phyloP scores from a whole-genome alignment of 257 asterid species.

The Scutellaria galericulata region DNA sequence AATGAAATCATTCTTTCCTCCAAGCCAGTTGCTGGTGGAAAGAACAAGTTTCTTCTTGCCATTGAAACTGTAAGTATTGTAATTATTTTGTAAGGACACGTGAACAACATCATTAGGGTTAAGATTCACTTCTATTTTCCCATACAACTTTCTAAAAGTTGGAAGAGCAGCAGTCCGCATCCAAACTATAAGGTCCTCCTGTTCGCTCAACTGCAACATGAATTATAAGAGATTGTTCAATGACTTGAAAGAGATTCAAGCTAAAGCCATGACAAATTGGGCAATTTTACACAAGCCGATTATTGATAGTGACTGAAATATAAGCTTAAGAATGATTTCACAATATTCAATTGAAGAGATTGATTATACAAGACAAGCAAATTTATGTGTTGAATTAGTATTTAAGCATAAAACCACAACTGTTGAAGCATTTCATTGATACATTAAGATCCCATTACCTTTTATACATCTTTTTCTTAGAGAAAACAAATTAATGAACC shows the following conservation, averaged over 20 bases:
- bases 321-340: neutral
- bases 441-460: neutral
- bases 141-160: conserved; percentile 81
- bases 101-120: conserved; percentile 48
- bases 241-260: neutral
- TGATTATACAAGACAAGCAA: conserved; percentile 18
- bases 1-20: conserved; percentile 84
- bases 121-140: conserved; percentile 75
- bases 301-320: neutral
- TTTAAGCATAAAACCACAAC: conserved; percentile 13
- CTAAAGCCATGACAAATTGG: neutral
- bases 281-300: neutral
- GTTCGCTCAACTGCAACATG: conserved; percentile 65
- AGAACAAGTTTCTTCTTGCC: conserved; percentile 93
- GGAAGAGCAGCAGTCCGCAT: conserved; percentile 97
- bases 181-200: conserved; percentile 91
- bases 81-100: conserved; percentile 62
- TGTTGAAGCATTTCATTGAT: neutral
- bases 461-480: neutral
- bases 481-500: neutral
- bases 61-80: conserved; percentile 85
- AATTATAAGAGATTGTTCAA: conserved; percentile 22
- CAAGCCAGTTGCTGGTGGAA: conserved; percentile 89
- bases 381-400: neutral
- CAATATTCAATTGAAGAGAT: conserved; percentile 2